A percentile compares a stretch with the other conserved stretches of the same genome.
Conservation (phyloP, 2,329 filamentous ascomycete genomes). For the Botrytis hyacinthi region DNA sequence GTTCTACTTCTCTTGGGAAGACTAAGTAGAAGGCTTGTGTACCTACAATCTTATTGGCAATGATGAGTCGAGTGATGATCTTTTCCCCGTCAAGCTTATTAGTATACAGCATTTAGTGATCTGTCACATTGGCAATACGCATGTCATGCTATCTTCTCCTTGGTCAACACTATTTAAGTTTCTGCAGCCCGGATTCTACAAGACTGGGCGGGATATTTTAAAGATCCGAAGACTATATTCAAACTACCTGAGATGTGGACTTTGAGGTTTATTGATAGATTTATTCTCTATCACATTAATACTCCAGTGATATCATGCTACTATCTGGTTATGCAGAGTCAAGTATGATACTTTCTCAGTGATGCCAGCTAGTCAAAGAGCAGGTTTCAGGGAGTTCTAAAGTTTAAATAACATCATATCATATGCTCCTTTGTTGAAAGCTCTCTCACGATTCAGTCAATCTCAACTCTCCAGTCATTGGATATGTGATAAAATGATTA, state of each 20-base stretch:
- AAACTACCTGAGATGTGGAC: not conserved
- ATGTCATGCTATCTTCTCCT: not conserved
- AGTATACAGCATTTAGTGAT: not conserved
- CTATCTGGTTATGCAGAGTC: not conserved
- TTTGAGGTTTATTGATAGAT: not conserved
- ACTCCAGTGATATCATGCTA: not conserved
- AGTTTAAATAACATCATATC: not conserved
- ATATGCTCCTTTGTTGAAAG: not conserved
- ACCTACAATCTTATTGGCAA: not conserved
- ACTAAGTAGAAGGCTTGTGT: not conserved
- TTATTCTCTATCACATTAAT: not conserved
- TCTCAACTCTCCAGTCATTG: not conserved
- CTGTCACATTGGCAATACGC: not conserved
- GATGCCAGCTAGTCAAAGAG: not conserved
- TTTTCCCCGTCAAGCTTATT: not conserved
- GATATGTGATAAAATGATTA: not conserved
- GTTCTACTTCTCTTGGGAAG: not conserved
- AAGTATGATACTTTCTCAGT: not conserved
- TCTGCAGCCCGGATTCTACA: not conserved
- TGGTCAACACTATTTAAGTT: not conserved
- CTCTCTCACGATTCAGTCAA: not conserved
- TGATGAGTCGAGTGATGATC: not conserved
- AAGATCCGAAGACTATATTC: not conserved
- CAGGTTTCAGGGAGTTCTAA: not conserved
- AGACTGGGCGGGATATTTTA: not conserved